Evolutionary conservation across 2,329 filamentous ascomycete genomes (phyloP).

Genomic region (Fusarium nygamai): DNA sequence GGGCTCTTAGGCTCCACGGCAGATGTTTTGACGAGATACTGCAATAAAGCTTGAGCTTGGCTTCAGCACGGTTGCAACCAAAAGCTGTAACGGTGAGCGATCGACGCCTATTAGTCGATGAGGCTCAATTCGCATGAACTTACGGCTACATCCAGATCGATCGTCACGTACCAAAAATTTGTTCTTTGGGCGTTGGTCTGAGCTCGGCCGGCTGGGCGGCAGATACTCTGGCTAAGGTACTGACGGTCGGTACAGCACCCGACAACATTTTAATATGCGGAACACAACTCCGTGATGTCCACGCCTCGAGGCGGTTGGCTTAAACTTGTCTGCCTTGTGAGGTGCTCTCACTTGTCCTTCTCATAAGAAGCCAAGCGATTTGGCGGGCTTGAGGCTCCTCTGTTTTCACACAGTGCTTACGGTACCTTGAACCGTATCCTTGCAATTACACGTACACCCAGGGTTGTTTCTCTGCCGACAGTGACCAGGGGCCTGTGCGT

Average conservation of each 20-base stretch:
- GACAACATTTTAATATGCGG: constrained; percentile 14
- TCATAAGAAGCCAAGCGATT: constrained; percentile 3
- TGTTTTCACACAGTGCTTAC: constrained; percentile 22
- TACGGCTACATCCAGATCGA: constrained; percentile 28
- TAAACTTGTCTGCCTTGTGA: constrained; percentile 2
- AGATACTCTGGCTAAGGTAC: background rate
- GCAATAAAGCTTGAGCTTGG: constrained; percentile 17
- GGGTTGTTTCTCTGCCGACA: constrained; percentile 25
- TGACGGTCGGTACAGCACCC: background rate
- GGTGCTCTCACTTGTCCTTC: constrained; percentile 14
- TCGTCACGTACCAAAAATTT: constrained; percentile 7
- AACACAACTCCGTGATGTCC: constrained; percentile 8
- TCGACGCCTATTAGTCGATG: constrained; percentile 19
- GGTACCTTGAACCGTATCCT: background rate
- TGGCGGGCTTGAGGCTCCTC: constrained; percentile 4
- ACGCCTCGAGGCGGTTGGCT: background rate
- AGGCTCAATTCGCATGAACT: constrained; percentile 31
- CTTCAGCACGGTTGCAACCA: constrained; percentile 25
- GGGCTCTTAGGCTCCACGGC: constrained; percentile 16
- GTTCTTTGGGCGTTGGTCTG: constrained; percentile 2
- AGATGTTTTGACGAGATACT: background rate
- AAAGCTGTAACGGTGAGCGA: constrained; percentile 9
- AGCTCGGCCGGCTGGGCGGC: background rate
- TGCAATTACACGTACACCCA: constrained; percentile 21
- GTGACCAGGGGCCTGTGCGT: constrained; percentile 30